Evolutionary conservation across 1,139 yeast species (phyloP), one percentile per base, ranked within the genome.

Genomic region (Sugiyamaella novakii): DNA sequence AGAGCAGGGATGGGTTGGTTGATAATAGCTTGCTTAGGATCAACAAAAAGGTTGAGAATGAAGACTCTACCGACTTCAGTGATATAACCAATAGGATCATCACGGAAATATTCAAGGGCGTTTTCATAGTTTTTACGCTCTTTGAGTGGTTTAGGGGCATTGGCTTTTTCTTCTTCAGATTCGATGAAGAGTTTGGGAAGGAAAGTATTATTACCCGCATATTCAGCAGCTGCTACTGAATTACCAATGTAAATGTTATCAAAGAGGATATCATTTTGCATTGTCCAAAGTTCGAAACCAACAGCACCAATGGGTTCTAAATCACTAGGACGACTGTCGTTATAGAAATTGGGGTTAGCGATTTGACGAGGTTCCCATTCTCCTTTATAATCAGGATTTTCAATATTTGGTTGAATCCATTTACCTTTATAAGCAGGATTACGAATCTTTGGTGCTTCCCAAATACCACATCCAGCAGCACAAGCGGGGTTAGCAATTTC

Each of bases 261-360:
- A 64, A 91, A 87, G 62, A 87, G 60, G 44, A 87, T 78, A 46
- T 84, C 79, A 39, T 76, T 74, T 57, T 87, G 85, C 83, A 89
- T 84, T 49, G 94, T 80, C 96, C 96, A 89, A 57, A 89, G 73
- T 66, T 91, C 98, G 64, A 91, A 86, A 3, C 96, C 96, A 47
- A 91, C 61, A 6, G 86, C 95, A 22, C 89, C 92, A 59, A 89
- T 80, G 35, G 81, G 77, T 59, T 79, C 84, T 55, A 87, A 69
- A 57, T 81, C 73, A 3, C 84, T 72, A 7, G 95, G 92, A 5
- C 63, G 68, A 1, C 53, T 52, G 59, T 82, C 87, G 58, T 81
- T 83, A 59, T 68, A 80, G 68, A 77, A 86, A 35, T 78, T 73
- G 5, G 96, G 95, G 64, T 89, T 89, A 25, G 80, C 68, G 50